Percentiles rank a stretch among this genome's conserved stretches.
Evolutionary conservation across 495 filamentous ascomycete species (phyloP).

Genomic region (Aspergillus heteromorphus): DNA sequence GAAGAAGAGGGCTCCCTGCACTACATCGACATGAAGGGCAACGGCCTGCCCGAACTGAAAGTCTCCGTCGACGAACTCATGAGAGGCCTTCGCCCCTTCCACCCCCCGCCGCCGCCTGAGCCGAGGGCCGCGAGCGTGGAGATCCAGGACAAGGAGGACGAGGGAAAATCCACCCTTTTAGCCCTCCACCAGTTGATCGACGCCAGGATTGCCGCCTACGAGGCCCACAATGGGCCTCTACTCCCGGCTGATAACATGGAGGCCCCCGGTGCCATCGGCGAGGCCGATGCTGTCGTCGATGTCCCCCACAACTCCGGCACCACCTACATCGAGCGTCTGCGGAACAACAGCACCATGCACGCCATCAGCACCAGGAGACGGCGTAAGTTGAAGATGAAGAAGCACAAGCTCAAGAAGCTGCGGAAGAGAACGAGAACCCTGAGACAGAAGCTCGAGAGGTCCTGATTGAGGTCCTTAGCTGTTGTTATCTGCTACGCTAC

Average conservation of each 20-base stretch:
- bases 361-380: slow-evolving; percentile 84
- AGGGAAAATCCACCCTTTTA: slow-evolving; percentile 74
- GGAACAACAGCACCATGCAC: slow-evolving; percentile 40
- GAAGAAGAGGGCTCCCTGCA: slow-evolving; percentile 45
- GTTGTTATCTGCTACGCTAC: not conserved
- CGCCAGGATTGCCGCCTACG: slow-evolving; percentile 60
- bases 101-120: slow-evolving; percentile 74
- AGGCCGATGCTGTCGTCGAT: slow-evolving; percentile 28
- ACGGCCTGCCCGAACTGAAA: slow-evolving; percentile 35
- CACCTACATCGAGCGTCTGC: slow-evolving; percentile 39
- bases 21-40: slow-evolving; percentile 44
- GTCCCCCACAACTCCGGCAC: slow-evolving; percentile 26
- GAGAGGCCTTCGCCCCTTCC: slow-evolving; percentile 66
- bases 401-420: slow-evolving; percentile 99
- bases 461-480: slow-evolving; percentile 20
- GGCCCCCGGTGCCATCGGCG: slow-evolving; percentile 22
- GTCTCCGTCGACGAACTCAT: slow-evolving; percentile 49
- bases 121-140: no score
- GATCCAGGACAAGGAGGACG: no score
- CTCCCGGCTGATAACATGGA: slow-evolving; percentile 33
- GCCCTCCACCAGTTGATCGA: slow-evolving; percentile 74
- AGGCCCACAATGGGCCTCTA: slow-evolving; percentile 41
- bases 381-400: slow-evolving; percentile 97
- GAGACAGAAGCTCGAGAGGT: slow-evolving; percentile 76
- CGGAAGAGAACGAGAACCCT: slow-evolving; percentile 85